Evolutionary conservation across 139 green algal genomes (phyloP).

Genomic region (Chloropicon primus): DNA sequence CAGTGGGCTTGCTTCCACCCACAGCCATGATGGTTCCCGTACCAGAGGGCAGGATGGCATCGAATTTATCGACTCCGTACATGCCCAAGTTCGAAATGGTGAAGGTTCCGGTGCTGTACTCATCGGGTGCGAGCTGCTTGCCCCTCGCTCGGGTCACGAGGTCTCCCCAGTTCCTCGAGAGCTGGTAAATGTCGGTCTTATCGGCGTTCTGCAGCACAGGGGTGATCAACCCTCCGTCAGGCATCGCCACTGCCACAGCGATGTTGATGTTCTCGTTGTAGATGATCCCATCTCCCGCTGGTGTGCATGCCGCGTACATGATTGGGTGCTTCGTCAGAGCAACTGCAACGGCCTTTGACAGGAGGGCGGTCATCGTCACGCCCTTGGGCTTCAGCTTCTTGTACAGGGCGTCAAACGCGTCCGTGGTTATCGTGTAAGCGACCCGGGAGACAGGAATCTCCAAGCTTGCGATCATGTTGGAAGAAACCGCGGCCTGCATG

Average conservation of each 20-base stretch:
- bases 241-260: conserved; percentile 86
- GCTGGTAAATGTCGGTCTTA: conserved; percentile 85
- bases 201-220: conserved; percentile 90
- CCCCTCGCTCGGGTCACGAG: conserved; percentile 77
- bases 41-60: conserved; percentile 88
- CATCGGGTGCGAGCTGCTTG: conserved; percentile 74
- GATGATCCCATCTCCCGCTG: conserved; percentile 70
- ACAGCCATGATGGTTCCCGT: conserved; percentile 83
- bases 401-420: conserved; percentile 89
- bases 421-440: conserved; percentile 76
- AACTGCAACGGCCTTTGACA: conserved; percentile 82
- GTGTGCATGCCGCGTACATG: conserved; percentile 72
- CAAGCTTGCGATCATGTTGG: conserved; percentile 88
- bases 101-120: conserved; percentile 86
- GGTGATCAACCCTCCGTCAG: conserved; percentile 93
- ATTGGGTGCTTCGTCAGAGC: conserved; percentile 82
- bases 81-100: conserved; percentile 98
- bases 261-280: conserved; percentile 93
- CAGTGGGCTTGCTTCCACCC: conserved; percentile 69
- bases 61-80: conserved; percentile 90
- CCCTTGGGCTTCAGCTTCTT: conserved; percentile 91
- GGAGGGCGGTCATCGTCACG: conserved; percentile 94
- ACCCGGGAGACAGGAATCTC: conserved; percentile 92
- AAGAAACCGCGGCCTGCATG: conserved; percentile 77
- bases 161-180: conserved; percentile 64